Percentiles rank a stretch among this genome's conserved stretches.
phyloP scores from a whole-genome alignment of 192 early-diverging fungal genomes.

The Mortierella hygrophila region DNA sequence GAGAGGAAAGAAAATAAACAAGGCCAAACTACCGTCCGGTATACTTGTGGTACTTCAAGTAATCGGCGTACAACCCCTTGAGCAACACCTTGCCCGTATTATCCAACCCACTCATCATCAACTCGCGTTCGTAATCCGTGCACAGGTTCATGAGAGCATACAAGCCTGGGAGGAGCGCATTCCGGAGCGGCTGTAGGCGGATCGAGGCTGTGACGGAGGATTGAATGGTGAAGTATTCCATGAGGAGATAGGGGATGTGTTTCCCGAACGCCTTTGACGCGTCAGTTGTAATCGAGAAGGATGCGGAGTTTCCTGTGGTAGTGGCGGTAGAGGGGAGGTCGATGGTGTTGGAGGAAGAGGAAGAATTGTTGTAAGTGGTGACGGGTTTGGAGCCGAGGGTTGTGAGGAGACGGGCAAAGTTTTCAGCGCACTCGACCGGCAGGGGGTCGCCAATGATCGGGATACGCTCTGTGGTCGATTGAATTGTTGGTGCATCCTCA shows the following conservation, averaged over 20 bases:
- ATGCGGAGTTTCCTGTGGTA: neutral
- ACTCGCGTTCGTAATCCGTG: conserved; percentile 71
- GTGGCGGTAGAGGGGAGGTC: neutral
- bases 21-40: conserved; percentile 60
- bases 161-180: conserved; percentile 63
- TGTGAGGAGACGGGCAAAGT: conserved; percentile 50
- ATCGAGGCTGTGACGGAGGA: conserved; percentile 59
- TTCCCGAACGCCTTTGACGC: conserved; percentile 59
- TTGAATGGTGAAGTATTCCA: conserved; percentile 73
- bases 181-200: conserved; percentile 54
- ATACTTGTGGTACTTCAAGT: conserved; percentile 67
- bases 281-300: conserved; percentile 25
- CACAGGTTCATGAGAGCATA: conserved; percentile 77
- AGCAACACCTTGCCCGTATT: conserved; percentile 64
- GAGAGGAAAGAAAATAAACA: neutral
- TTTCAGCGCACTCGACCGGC: conserved; percentile 47
- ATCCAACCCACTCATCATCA: conserved; percentile 74
- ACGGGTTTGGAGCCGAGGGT: conserved; percentile 50
- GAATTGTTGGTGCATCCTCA: neutral
- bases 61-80: conserved; percentile 63
- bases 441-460: conserved; percentile 21
- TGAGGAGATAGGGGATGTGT: conserved; percentile 62
- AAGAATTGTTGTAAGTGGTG: conserved; percentile 21
- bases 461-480: conserved; percentile 1
- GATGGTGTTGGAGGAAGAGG: neutral